These are phyloP conservation scores for Globisporangium cylindrosporum DNA, from an alignment of 352 stramenopile genomes.

Conservation along the genomic window DNA sequence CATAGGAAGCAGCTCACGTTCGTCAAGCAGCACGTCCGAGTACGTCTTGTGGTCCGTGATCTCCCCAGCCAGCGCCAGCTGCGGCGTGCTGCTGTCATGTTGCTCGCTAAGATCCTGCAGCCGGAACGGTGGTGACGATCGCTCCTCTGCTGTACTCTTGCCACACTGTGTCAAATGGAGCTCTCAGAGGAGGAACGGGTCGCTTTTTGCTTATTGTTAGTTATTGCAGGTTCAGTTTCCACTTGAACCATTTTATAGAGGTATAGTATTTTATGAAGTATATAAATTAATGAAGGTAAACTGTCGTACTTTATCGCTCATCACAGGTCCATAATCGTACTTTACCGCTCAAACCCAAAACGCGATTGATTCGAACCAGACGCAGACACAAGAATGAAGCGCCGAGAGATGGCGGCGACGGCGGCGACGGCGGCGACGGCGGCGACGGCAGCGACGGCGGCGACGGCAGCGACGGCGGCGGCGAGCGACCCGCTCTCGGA, in stretches of 20 bases:
- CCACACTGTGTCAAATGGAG: constrained; percentile 40
- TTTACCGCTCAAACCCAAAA: not conserved
- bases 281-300: too few relatives aligned
- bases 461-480: not conserved
- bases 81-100: constrained; percentile 3
- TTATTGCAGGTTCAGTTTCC: too few relatives aligned
- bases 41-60: constrained; percentile 79
- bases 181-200: constrained; percentile 20
- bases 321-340: not conserved
- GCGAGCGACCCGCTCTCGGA: constrained; percentile 6
- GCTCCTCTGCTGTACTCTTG: constrained; percentile 18
- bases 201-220: too few relatives aligned
- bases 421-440: not conserved
- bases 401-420: not conserved
- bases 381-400: constrained; percentile 9
- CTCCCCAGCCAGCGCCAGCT: constrained; percentile 31
- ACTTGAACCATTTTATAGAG: too few relatives aligned
- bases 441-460: too few relatives aligned
- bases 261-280: too few relatives aligned
- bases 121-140: constrained; percentile 48
- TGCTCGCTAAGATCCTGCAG: constrained; percentile 15
- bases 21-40: constrained; percentile 61
- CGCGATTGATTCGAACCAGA: not conserved
- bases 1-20: constrained; percentile 18
- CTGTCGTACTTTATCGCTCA: not conserved